These are phyloP conservation scores for Auriscalpium vulgare DNA, from an alignment of 768 basidiomycete genomes.

Conservation along the genomic window DNA sequence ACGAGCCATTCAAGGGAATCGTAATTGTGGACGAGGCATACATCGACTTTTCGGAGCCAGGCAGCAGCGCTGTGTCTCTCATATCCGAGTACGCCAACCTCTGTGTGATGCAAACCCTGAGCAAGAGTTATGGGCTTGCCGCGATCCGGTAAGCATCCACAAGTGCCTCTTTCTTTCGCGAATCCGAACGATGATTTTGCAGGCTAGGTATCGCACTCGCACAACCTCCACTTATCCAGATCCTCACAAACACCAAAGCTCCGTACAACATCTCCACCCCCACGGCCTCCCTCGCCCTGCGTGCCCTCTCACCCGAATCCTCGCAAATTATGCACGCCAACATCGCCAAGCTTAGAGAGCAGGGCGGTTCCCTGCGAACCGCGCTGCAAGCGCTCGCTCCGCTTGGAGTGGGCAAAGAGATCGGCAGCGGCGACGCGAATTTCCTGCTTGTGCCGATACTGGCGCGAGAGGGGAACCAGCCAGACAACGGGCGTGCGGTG, in stretches of 20 bases:
- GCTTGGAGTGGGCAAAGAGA: conserved; percentile 53
- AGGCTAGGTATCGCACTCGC: conserved; percentile 89
- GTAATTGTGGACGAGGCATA: conserved; percentile 96
- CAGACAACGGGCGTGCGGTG: conserved; percentile 55
- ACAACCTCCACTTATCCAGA: conserved; percentile 82
- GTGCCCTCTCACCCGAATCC: conserved; percentile 65
- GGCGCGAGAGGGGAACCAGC: conserved; percentile 31
- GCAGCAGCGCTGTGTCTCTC: conserved; percentile 57
- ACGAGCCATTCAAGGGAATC: conserved; percentile 80
- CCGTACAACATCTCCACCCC: conserved; percentile 95
- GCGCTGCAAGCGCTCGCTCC: conserved; percentile 39
- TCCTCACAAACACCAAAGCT: conserved; percentile 92
- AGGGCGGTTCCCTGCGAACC: conserved; percentile 47
- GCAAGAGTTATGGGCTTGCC: conserved; percentile 93
- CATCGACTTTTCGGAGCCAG: conserved; percentile 77
- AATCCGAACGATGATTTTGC: conserved; percentile 1
- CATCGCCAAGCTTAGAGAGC: conserved; percentile 45
- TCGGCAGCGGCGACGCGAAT: conserved; percentile 86
- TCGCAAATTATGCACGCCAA: conserved; percentile 59
- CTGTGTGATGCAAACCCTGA: conserved; percentile 93
- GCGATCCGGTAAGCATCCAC: conserved; percentile 71
- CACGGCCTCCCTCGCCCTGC: conserved; percentile 72
- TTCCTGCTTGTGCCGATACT: conserved; percentile 81
- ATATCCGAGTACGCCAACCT: conserved; percentile 80
- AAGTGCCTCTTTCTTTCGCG: background rate